Evolutionary conservation across 2,329 filamentous ascomycete species (phyloP), one percentile per base, ranked within the genome.

Genomic region (Sclerotinia trifoliorum): DNA sequence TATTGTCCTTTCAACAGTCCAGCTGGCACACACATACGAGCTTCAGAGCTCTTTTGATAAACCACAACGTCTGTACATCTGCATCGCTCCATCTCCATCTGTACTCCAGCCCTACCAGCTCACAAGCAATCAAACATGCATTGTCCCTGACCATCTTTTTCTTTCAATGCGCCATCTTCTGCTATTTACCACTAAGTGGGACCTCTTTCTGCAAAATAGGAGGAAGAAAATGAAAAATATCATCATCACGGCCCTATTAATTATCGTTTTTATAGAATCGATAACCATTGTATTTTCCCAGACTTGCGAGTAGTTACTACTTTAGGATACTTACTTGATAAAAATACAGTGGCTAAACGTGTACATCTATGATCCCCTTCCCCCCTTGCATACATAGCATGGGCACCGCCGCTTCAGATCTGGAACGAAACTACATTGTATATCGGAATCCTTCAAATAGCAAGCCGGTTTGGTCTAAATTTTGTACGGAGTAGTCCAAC

Each of bases 81-180:
- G 56, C 56, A 58, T 44, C 49, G 6, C 39, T 19, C 15, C 42
- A 24, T 32, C 15, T 56, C 44, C n/a, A 60, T 51, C 35, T 65
- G 51, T 52, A 65, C 15, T 46, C 65, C 56, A 67, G 65, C 65
- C 65, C 65, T 67, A 67, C 56, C 56, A 62, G 24, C 55, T 51
- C 52, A 51, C 13, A 39, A 32, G n/a, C 64, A 15, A 15, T 39
- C 3, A 24, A 46, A 19, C 42, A 57, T 66, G 54, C 51, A 66
- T 58, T 21, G 8, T n/a, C 42, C 29, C 13, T 66, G 42, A 21
- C 15, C 5, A 26, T 15, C 17, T 42, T 46, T 29, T 29, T 24
- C 29, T 52, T n/a, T 55, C 21, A 21, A 19, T 55, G 10, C 32
- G 52, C 19, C 29, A 19, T 55, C 52, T 55, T 55, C 29, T n/a